Evolutionary conservation across 257 asterid genomes (phyloP).

Genomic region (Penstemon davidsonii): DNA sequence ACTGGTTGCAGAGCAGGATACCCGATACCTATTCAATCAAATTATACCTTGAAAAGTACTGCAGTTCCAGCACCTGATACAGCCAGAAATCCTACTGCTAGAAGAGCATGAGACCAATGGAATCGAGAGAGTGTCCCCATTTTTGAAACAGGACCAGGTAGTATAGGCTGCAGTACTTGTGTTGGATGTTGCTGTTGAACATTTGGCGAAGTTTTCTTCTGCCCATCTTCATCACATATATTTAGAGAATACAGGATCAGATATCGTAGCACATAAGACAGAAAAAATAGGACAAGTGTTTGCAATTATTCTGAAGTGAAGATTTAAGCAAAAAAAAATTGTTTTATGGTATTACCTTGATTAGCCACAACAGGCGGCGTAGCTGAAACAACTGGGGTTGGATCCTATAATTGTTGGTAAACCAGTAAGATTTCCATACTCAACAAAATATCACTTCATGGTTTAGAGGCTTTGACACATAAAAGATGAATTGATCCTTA

Average conservation of each 20-base stretch:
- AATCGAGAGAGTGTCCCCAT: conserved; percentile 53
- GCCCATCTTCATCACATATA: conserved; percentile 49
- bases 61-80: conserved; percentile 88
- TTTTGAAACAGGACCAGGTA: conserved; percentile 47
- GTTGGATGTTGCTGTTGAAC: conserved; percentile 50
- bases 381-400: conserved; percentile 58
- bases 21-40: conserved; percentile 10
- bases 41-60: conserved; percentile 75
- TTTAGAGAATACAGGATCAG: conserved; percentile 27
- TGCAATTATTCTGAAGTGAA: conserved; percentile 5
- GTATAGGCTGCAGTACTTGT: conserved; percentile 53
- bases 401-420: conserved; percentile 57
- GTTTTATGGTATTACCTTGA: conserved; percentile 51
- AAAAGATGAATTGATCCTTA: neutral
- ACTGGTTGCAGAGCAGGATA: neutral
- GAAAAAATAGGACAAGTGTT: conserved; percentile 11
- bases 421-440: conserved; percentile 18
- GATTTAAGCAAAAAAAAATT: neutral
- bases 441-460: conserved; percentile 3
- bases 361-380: conserved; percentile 47
- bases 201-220: conserved; percentile 46
- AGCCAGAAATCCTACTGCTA: conserved; percentile 75
- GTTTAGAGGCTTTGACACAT: neutral
- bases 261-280: conserved; percentile 15
- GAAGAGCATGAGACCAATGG: conserved; percentile 84